phyloP scores from a whole-genome alignment of 2,329 filamentous ascomycete genomes.

The Exophiala aquamarina region DNA sequence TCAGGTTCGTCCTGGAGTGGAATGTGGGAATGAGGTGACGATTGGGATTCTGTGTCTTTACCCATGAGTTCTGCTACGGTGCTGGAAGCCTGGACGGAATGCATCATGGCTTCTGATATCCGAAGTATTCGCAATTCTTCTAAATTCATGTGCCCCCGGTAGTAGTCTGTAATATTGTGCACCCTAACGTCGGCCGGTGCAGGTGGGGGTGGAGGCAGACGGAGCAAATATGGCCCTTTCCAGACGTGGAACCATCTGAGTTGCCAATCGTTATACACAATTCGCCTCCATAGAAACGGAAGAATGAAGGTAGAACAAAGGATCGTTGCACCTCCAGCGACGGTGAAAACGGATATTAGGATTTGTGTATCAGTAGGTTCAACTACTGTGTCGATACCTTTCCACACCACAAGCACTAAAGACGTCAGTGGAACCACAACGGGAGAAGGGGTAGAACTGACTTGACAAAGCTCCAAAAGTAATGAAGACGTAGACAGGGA shows the following conservation, averaged over 20 bases:
- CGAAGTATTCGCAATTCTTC: too few relatives aligned
- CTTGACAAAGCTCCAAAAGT: slow-evolving; percentile 5
- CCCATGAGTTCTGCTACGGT: too few relatives aligned
- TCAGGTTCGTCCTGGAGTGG: too few relatives aligned
- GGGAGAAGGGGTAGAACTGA: too few relatives aligned
- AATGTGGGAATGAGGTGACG: too few relatives aligned
- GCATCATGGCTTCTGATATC: too few relatives aligned
- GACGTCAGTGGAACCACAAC: background rate
- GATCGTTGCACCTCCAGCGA: slow-evolving; percentile 3
- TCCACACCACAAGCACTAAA: slow-evolving; percentile 21
- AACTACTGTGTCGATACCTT: slow-evolving; percentile 29
- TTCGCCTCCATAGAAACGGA: slow-evolving; percentile 8
- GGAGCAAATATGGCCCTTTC: slow-evolving; percentile 4
- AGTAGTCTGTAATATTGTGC: background rate
- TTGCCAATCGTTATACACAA: slow-evolving; percentile 7
- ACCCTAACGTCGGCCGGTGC: too few relatives aligned
- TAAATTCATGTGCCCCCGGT: slow-evolving; percentile 1
- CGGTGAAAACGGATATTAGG: too few relatives aligned
- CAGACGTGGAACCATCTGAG: slow-evolving; percentile 5
- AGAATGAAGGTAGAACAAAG: slow-evolving; percentile 12
- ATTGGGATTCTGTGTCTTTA: too few relatives aligned
- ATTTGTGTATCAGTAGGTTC: slow-evolving; percentile 10
- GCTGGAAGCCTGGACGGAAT: too few relatives aligned
- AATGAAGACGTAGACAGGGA: slow-evolving; percentile 10
- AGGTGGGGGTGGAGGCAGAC: too few relatives aligned